Evolutionary conservation across 1,139 yeast genomes (phyloP).

Genomic region (Lodderomyces margitis): DNA sequence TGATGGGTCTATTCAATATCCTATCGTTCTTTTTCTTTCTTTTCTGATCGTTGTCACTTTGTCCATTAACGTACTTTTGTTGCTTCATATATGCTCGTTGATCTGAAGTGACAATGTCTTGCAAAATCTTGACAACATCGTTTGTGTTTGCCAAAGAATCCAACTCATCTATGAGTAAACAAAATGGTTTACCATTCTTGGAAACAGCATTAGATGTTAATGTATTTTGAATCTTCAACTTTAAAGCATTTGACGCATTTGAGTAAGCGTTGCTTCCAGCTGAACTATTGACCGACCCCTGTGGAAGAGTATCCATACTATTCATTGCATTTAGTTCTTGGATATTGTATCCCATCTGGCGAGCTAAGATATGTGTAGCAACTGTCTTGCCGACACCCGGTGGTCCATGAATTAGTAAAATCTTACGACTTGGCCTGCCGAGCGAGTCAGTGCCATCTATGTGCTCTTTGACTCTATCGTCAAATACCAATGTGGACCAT

Average conservation of each 20-base stretch:
- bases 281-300: conserved; percentile 15
- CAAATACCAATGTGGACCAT: conserved; percentile 74
- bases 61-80: conserved; percentile 5
- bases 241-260: conserved; percentile 31
- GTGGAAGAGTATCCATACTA: conserved; percentile 41
- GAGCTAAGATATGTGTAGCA: conserved; percentile 80
- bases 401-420: conserved; percentile 82
- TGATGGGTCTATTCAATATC: conserved; percentile 74
- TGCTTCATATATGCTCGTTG: conserved; percentile 38
- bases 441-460: conserved; percentile 47
- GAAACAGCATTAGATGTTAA: conserved; percentile 63
- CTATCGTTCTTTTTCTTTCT: conserved; percentile 29
- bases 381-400: conserved; percentile 97
- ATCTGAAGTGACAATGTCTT: conserved; percentile 63
- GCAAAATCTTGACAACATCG: conserved; percentile 71
- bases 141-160: conserved; percentile 79
- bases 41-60: conserved; percentile 11
- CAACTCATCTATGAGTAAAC: conserved; percentile 83
- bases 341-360: conserved; percentile 76
- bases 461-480: conserved; percentile 27
- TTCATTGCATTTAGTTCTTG: conserved; percentile 92
- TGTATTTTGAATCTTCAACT: conserved; percentile 62
- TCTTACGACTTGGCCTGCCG: conserved; percentile 68
- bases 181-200: conserved; percentile 59
- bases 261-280: conserved; percentile 10